A percentile compares a stretch with the other conserved stretches of the same genome.
Conservation (phyloP, 2,329 filamentous ascomycete genomes). For the Dactylonectria estremocensis region DNA sequence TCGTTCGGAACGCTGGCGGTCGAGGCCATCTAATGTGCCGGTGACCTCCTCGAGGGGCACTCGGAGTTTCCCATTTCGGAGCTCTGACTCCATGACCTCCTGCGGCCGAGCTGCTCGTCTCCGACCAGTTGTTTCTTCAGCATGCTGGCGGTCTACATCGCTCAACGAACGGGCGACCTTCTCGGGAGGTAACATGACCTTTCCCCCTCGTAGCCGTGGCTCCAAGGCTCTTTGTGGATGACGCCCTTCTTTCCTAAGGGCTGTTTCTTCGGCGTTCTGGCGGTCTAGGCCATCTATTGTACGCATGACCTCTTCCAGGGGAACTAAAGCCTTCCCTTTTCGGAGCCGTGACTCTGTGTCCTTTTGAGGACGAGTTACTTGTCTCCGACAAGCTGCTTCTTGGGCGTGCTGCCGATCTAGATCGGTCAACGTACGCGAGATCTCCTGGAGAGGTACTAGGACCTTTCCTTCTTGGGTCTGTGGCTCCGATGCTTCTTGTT, state of each 20-base stretch:
- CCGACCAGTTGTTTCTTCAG: conserved; percentile 1
- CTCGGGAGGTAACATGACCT: not conserved
- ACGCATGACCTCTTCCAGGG: not conserved
- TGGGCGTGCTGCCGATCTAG: not conserved
- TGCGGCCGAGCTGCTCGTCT: not conserved
- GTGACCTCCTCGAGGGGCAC: conserved; percentile 7
- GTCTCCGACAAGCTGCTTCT: not conserved
- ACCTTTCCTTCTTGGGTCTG: not conserved
- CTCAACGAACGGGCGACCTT: conserved; percentile 5
- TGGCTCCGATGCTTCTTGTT: not conserved
- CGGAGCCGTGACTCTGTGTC: not conserved
- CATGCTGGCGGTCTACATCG: conserved; percentile 3
- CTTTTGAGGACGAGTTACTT: not conserved
- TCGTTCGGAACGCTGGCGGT: not conserved
- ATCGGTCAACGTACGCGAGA: not conserved
- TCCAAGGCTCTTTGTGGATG: no score
- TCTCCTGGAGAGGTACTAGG: not conserved
- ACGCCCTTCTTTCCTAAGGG: not conserved
- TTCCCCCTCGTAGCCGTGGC: not conserved
- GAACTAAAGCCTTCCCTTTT: not conserved
- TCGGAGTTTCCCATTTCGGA: not conserved
- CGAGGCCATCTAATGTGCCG: not conserved
- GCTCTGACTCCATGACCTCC: not conserved
- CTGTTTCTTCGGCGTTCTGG: not conserved
- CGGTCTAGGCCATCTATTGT: not conserved